phyloP scores from a whole-genome alignment of 2,329 filamentous ascomycete genomes.

The Curvularia spicifera region DNA sequence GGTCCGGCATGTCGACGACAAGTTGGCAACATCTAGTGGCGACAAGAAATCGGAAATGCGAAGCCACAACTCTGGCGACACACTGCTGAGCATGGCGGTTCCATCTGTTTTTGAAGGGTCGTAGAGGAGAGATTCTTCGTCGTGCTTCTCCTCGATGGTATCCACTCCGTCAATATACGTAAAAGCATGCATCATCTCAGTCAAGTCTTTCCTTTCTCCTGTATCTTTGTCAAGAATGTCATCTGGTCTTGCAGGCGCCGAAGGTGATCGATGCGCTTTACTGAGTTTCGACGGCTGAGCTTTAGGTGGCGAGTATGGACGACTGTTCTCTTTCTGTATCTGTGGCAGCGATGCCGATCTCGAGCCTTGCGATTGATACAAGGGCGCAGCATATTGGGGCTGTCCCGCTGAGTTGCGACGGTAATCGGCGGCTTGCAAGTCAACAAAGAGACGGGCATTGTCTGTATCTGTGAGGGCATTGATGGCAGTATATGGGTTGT shows the following conservation, averaged over 20 bases:
- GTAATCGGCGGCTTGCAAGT: slow-evolving; percentile 24
- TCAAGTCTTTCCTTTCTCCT: slow-evolving; percentile 41
- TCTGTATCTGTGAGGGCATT: slow-evolving; percentile 5
- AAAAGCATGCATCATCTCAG: slow-evolving; percentile 46
- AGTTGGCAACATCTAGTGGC: slow-evolving; percentile 37
- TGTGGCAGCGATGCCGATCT: slow-evolving; percentile 28
- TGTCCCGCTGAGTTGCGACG: slow-evolving; percentile 36
- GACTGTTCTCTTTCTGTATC: slow-evolving; percentile 15
- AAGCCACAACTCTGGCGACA: slow-evolving; percentile 38
- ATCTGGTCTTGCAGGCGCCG: slow-evolving; percentile 21
- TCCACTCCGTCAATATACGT: slow-evolving; percentile 35
- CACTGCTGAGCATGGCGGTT: slow-evolving; percentile 27
- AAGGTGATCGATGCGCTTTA: slow-evolving; percentile 30
- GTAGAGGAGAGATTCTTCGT: slow-evolving; percentile 26
- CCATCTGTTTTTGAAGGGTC: slow-evolving; percentile 34
- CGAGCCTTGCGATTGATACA: slow-evolving; percentile 25
- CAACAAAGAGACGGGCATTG: slow-evolving; percentile 9
- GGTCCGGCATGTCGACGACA: slow-evolving; percentile 39
- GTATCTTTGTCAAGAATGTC: slow-evolving; percentile 42
- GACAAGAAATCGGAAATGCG: slow-evolving; percentile 34
- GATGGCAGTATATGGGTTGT: slow-evolving; percentile 29
- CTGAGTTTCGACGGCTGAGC: slow-evolving; percentile 28
- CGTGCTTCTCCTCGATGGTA: slow-evolving; percentile 26
- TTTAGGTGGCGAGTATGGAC: slow-evolving; percentile 12
- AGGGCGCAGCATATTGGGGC: slow-evolving; percentile 30